Percentiles rank a stretch among this genome's conserved stretches.
These are phyloP conservation scores for Phascolomyces articulosus DNA, from an alignment of 371 early-diverging fungal genomes.

Conservation along the genomic window DNA sequence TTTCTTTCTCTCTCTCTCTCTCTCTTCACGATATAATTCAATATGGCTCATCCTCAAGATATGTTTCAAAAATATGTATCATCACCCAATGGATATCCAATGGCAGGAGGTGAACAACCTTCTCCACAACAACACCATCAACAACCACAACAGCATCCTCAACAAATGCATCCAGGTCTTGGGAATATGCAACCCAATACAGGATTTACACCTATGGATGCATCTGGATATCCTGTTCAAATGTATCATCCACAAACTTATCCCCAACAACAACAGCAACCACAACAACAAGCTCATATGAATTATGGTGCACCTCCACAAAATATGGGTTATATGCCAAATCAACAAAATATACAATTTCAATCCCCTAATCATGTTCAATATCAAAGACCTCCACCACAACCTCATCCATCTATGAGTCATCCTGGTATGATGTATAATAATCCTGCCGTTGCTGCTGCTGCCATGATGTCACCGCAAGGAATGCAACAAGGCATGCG, in stretches of 20 bases:
- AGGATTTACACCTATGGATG: constrained; percentile 7
- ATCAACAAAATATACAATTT: constrained; percentile 12
- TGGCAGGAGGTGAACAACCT: constrained; percentile 15
- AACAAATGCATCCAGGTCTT: constrained; percentile 23
- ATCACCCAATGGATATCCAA: constrained; percentile 20
- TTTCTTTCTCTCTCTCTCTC: background rate
- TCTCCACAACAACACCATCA: background rate
- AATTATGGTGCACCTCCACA: constrained; percentile 10
- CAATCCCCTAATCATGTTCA: constrained; percentile 18
- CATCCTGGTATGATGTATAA: constrained; percentile 31
- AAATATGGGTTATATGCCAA: constrained; percentile 17
- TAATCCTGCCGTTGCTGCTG: constrained; percentile 11
- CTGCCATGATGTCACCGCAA: constrained; percentile 26
- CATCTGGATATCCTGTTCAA: constrained; percentile 13
- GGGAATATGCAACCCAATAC: constrained; percentile 16
- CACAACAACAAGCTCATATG: constrained; percentile 21
- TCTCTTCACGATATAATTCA: background rate
- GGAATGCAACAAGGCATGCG: constrained; percentile 11
- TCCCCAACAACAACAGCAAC: constrained; percentile 26
- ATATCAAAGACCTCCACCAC: constrained; percentile 7
- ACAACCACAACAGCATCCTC: constrained; percentile 21
- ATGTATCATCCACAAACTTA: constrained; percentile 23
- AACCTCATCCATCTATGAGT: constrained; percentile 9
- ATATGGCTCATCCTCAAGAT: constrained; percentile 27
- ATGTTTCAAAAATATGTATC: constrained; percentile 27